Conservation (phyloP, 23 red algal genomes). For the Gracilaria domingensis region DNA sequence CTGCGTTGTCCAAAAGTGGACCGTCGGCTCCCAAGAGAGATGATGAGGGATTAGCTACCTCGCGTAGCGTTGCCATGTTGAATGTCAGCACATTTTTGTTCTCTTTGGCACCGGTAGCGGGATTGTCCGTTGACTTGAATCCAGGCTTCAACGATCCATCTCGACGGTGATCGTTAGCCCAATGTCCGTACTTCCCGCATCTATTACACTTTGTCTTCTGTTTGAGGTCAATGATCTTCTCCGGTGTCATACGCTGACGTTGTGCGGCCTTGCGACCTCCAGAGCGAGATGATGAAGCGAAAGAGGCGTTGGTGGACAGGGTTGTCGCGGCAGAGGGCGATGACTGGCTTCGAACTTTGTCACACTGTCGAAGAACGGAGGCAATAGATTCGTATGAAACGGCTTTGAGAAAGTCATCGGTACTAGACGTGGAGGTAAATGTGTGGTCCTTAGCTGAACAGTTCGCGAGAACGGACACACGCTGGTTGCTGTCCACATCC, state of each 20-base stretch:
- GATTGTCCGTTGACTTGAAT: not conserved
- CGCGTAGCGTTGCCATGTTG: not conserved
- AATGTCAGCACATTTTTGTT: slow-evolving; percentile 12
- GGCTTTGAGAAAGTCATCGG: not conserved
- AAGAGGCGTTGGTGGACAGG: too few species aligned
- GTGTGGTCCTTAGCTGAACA: not conserved
- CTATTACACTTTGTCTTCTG: slow-evolving; percentile 1
- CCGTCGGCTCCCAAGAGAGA: not conserved
- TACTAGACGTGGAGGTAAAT: not conserved
- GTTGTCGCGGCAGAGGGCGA: too few species aligned
- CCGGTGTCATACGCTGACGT: not conserved
- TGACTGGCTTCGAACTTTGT: too few species aligned
- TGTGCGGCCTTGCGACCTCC: too few species aligned
- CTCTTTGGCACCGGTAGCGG: not conserved
- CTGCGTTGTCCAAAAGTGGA: slow-evolving; percentile 48
- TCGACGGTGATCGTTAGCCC: not conserved
- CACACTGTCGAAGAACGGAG: not conserved
- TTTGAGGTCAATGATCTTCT: slow-evolving; percentile 26
- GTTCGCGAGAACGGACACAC: not conserved
- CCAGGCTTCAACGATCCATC: slow-evolving; percentile 50
- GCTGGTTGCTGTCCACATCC: not conserved
- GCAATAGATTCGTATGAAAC: not conserved
- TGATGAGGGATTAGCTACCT: too few species aligned
- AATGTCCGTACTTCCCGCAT: slow-evolving; percentile 26
- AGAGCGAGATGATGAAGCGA: too few species aligned